Base-by-base conservation (phyloP, 768 basidiomycete species). In the Serendipita indica region DNA sequence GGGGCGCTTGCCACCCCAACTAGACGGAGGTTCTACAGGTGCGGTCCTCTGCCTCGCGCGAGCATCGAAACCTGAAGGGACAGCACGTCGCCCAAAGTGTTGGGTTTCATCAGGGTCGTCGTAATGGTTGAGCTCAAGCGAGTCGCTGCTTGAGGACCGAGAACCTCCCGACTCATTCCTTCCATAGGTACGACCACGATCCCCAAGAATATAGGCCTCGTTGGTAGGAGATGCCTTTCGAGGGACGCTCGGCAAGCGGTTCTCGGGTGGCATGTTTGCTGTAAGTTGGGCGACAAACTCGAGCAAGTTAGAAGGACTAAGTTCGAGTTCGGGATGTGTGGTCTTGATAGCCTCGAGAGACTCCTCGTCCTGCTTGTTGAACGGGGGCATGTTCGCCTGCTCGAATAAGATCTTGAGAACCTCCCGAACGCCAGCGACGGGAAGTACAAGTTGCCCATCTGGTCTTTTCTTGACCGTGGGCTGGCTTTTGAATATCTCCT, bases 11-110 rank as follows among this genome's bases (percentile, higher is more conserved):
- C 34, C 20, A 12, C 77, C 66, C 83, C 86, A 89, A 63, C 84
- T 88, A 2, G 87, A 87, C 0, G 88, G 88, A 1, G 84, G 79
- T 2, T 67, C 67, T 1, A 88, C 70, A 0, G 86, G 88, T 0
- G 81, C 81, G 6, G 84, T 75, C 18, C 88, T 78, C 66, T 87
- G 86, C 60, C 88, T 72, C 30, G 77, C 75, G 45, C 82, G 77
- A 0, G 78, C 74, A 64, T 89, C 87, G 62, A 89, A 84, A 2
- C 80, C 79, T 0, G 85, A 86, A 33, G 59, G 45, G 1, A 43
- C 30, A 35, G 32, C 49, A 28, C 49, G 49, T 54, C 30, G 4
- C 10, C 20, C 20, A 33, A 54, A 54, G 2, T 20, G 20, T 25
- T 32, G 49, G 7, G 49, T 54, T 4, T 54, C 49, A 33, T 54